These are phyloP conservation scores for Cryphonectria naterciae DNA, from an alignment of 2,329 filamentous ascomycete genomes.

Conservation along the genomic window DNA sequence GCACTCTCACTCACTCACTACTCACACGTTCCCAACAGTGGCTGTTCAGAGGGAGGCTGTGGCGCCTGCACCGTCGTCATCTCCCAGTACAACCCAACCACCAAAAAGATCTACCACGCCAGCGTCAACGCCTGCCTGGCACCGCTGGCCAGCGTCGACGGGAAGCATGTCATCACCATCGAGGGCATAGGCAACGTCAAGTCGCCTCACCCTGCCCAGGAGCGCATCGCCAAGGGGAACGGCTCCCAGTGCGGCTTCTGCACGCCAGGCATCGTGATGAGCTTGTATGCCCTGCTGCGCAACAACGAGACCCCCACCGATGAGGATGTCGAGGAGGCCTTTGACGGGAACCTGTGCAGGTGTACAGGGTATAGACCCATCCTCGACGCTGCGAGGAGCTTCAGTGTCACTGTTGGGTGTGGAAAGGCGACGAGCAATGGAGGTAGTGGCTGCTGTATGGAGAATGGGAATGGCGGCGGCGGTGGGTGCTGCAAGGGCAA, in stretches of 20 bases:
- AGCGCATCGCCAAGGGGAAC: slow-evolving; percentile 87
- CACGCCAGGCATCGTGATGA: slow-evolving; percentile 98
- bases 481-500: slow-evolving; percentile 72
- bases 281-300: slow-evolving; percentile 86
- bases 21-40: slow-evolving; percentile 47
- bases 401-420: slow-evolving; percentile 63
- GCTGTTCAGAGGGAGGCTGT: slow-evolving; percentile 94
- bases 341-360: slow-evolving; percentile 93
- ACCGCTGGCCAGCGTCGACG: slow-evolving; percentile 88
- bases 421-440: slow-evolving; percentile 54
- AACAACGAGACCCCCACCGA: slow-evolving; percentile 80
- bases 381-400: slow-evolving; percentile 89
- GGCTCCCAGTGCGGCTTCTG: slow-evolving; percentile 95
- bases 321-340: slow-evolving; percentile 90
- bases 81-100: slow-evolving; percentile 91
- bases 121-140: slow-evolving; percentile 96
- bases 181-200: slow-evolving; percentile 93
- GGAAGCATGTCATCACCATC: slow-evolving; percentile 97
- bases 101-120: slow-evolving; percentile 91
- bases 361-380: slow-evolving; percentile 97
- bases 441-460: slow-evolving; percentile 72
- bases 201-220: slow-evolving; percentile 85
- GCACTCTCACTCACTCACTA: background rate
- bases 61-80: slow-evolving; percentile 96
- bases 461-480: slow-evolving; percentile 58